Percentiles rank a stretch among this genome's conserved stretches.
These are phyloP conservation scores for Aechmea fasciata DNA, from an alignment of 176 grass and related monocot genomes.

Conservation along the genomic window DNA sequence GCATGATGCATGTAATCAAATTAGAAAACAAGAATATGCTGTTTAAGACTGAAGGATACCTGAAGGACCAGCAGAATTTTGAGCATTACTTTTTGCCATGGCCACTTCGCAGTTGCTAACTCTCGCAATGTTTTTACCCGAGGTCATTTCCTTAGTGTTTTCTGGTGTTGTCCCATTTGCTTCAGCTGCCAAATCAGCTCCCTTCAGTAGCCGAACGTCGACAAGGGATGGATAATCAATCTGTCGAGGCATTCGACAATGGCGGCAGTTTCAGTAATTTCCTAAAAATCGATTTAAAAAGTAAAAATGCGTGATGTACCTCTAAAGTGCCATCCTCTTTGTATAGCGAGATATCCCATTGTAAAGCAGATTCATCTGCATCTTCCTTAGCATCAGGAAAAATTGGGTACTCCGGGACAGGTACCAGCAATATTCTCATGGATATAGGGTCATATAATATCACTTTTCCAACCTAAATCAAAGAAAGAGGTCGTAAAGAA, in stretches of 20 bases:
- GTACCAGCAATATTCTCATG: conserved; percentile 51
- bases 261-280: not conserved
- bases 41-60: conserved; percentile 17
- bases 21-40: not conserved
- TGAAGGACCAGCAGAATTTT: conserved; percentile 4
- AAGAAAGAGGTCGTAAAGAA: conserved; percentile 8
- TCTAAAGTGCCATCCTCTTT: conserved; percentile 92
- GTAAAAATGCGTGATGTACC: conserved; percentile 28
- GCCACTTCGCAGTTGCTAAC: conserved; percentile 10
- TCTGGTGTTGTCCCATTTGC: conserved; percentile 12
- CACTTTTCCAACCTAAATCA: conserved; percentile 79
- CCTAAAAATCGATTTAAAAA: not conserved
- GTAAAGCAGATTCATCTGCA: conserved; percentile 29
- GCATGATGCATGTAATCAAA: not conserved
- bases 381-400: conserved; percentile 16
- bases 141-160: not conserved
- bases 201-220: conserved; percentile 63
- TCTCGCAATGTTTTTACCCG: conserved; percentile 21
- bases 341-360: conserved; percentile 37
- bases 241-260: conserved; percentile 28
- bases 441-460: conserved; percentile 61
- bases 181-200: conserved; percentile 8
- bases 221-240: conserved; percentile 78
- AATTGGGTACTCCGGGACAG: conserved; percentile 62
- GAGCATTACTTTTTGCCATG: conserved; percentile 11